phyloP scores from a whole-genome alignment of 257 asterid genomes.

The Ilex aquifolium region DNA sequence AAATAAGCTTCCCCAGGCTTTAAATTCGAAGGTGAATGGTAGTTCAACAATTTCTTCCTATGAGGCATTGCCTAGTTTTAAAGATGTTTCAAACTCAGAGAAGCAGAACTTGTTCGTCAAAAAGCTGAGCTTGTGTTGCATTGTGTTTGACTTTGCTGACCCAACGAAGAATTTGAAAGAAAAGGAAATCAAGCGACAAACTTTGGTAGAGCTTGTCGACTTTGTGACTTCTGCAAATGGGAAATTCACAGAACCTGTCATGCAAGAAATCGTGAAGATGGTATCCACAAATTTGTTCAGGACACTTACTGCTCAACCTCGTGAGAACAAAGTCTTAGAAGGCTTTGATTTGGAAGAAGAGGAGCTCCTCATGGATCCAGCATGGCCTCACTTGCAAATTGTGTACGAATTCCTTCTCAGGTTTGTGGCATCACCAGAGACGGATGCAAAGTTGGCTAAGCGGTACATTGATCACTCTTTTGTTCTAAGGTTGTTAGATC shows the following conservation, averaged over 20 bases:
- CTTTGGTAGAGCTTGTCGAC: slow-evolving; percentile 82
- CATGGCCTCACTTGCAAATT: slow-evolving; percentile 90
- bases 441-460: slow-evolving; percentile 87
- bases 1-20: slow-evolving; percentile 20
- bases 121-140: slow-evolving; percentile 67
- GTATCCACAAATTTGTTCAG: slow-evolving; percentile 69
- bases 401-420: slow-evolving; percentile 80
- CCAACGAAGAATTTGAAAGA: slow-evolving; percentile 73
- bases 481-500: slow-evolving; percentile 65
- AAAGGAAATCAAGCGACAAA: slow-evolving; percentile 79
- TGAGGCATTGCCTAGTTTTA: slow-evolving; percentile 75
- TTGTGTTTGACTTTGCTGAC: slow-evolving; percentile 74
- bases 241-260: slow-evolving; percentile 53
- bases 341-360: slow-evolving; percentile 86
- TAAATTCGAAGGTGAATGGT: slow-evolving; percentile 35
- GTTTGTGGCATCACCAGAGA: slow-evolving; percentile 80
- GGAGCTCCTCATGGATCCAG: slow-evolving; percentile 81
- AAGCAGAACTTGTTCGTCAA: slow-evolving; percentile 63
- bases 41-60: slow-evolving; percentile 35
- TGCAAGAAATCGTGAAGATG: slow-evolving; percentile 70
- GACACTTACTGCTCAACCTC: slow-evolving; percentile 51
- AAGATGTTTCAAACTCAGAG: slow-evolving; percentile 74
- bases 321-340: slow-evolving; percentile 61
- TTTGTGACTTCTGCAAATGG: slow-evolving; percentile 62
- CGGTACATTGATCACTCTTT: slow-evolving; percentile 82